Percentiles rank a stretch among this genome's conserved stretches.
Conservation (phyloP, 192 early-diverging fungal species). For the Coemansia sp. region DNA sequence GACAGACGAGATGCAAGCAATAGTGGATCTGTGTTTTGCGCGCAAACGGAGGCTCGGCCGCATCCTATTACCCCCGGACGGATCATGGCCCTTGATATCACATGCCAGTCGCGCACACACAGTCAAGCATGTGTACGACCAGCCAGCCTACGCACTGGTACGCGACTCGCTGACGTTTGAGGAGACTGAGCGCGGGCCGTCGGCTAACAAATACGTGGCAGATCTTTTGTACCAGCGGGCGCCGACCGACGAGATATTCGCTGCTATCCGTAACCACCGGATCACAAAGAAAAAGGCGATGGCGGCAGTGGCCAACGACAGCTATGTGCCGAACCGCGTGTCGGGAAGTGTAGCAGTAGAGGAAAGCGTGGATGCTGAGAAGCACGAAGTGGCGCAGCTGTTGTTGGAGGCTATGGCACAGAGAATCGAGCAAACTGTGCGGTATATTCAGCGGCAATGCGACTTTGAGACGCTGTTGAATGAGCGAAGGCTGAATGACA, state of each 20-base stretch:
- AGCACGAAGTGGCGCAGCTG: slow-evolving; percentile 37
- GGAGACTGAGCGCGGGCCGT: slow-evolving; percentile 52
- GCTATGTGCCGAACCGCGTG: slow-evolving; percentile 37
- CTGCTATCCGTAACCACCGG: slow-evolving; percentile 59
- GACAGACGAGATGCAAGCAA: slow-evolving; percentile 45
- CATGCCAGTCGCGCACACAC: slow-evolving; percentile 57
- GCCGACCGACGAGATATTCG: slow-evolving; percentile 72
- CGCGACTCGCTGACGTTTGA: slow-evolving; percentile 65
- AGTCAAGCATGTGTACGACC: slow-evolving; percentile 45
- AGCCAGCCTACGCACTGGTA: slow-evolving; percentile 61
- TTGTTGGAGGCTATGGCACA: slow-evolving; percentile 51
- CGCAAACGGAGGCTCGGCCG: slow-evolving; percentile 54
- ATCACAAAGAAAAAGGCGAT: slow-evolving; percentile 45
- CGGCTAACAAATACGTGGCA: slow-evolving; percentile 61
- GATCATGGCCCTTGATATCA: slow-evolving; percentile 78
- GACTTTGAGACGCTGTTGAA: slow-evolving; percentile 55
- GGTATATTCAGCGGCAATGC: slow-evolving; percentile 53
- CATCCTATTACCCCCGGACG: slow-evolving; percentile 61
- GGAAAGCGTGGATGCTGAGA: slow-evolving; percentile 32
- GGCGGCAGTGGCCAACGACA: slow-evolving; percentile 48
- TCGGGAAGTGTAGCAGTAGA: slow-evolving; percentile 5
- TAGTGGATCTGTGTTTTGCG: slow-evolving; percentile 51
- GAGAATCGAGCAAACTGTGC: slow-evolving; percentile 39
- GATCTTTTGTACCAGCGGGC: slow-evolving; percentile 75
- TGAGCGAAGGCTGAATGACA: slow-evolving; percentile 37